Base-by-base conservation (phyloP, 768 basidiomycete species). In the Trametes cingulata region DNA sequence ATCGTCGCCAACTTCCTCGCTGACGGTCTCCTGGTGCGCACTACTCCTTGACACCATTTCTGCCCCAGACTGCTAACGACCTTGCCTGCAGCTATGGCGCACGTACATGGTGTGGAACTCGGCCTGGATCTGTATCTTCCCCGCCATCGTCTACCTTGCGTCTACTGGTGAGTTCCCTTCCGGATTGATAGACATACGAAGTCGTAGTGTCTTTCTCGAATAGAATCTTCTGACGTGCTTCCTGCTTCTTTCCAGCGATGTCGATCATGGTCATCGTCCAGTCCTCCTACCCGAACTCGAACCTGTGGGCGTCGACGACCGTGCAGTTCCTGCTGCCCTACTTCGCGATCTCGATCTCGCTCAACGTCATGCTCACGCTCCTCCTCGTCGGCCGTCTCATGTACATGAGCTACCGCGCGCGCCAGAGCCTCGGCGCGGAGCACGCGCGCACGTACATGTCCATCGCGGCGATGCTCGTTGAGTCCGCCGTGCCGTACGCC, bases 391-490 rank as follows among this genome's bases (percentile, higher is more conserved):
- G n/a, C 22, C 64, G 65, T 3, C 65, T 71, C 14, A 47, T 66
- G 22, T 58, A 59, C 36, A 47, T 66, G 49, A 69, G 74, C 58
- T 67, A 72, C n/a, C 60, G 60, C 4, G 55, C 66, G 42, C 65
- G 63, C 42, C 53, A 24, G 5, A 29, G 51, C n/a, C n/a, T 68
- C 36, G 62, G 67, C 36, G 8, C 10, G 4, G 51, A 62, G 12
- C 47, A 62, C 50, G 59, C 41, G 10, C 22, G 25, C 47, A 42
- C 56, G 6, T 68, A 68, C 55, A 47, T 45, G 19, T 57, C 64
- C 48, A 65, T 71, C 43, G 66, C 67, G 29, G 63, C 72, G 39
- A 72, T 73, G 66, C 59, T 67, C 52, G 62, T 72, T 56, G 71
- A 72, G 65, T 69, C 45, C 24, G 67, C 64, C 2, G 36, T 62